A percentile compares a stretch with the other conserved stretches of the same genome.
Evolutionary conservation across 495 filamentous ascomycete species (phyloP).

Genomic region (Geopyxis carbonaria): DNA sequence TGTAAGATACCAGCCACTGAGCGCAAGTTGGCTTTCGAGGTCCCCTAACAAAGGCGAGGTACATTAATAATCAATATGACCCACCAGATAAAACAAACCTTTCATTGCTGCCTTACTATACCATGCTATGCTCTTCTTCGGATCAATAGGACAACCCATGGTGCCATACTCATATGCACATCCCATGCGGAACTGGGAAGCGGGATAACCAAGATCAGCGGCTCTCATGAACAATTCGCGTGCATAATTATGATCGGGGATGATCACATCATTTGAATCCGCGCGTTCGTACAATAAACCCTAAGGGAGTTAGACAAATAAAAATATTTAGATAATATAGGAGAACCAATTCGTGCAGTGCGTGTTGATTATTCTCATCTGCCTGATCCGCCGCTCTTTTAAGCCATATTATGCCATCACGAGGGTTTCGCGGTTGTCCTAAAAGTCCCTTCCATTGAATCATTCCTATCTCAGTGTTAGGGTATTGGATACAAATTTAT

Average conservation of each 20-base stretch:
- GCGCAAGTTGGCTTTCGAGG: slow-evolving; percentile 80
- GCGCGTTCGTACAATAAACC: slow-evolving; percentile 68
- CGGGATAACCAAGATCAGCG: slow-evolving; percentile 84
- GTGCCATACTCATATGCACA: slow-evolving; percentile 78
- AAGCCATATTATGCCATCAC: slow-evolving; percentile 77
- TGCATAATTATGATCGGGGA: slow-evolving; percentile 67
- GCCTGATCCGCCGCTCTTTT: slow-evolving; percentile 84
- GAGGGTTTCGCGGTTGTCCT: slow-evolving; percentile 65
- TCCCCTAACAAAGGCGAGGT: slow-evolving; percentile 34
- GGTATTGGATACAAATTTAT: background rate
- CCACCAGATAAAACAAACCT: slow-evolving; percentile 35
- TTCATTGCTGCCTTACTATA: slow-evolving; percentile 83
- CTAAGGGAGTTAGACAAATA: background rate
- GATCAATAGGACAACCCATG: slow-evolving; percentile 65
- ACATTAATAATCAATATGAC: too few relatives aligned
- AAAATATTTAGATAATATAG: background rate
- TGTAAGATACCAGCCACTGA: slow-evolving; percentile 93
- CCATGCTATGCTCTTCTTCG: slow-evolving; percentile 72
- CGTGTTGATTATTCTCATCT: slow-evolving; percentile 81
- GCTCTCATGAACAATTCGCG: slow-evolving; percentile 65
- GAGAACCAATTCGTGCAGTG: slow-evolving; percentile 63
- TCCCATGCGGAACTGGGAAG: slow-evolving; percentile 80
- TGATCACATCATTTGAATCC: slow-evolving; percentile 46
- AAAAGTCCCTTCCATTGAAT: slow-evolving; percentile 87
- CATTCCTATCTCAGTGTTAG: slow-evolving; percentile 11